phyloP scores from a whole-genome alignment of 2,329 filamentous ascomycete species.

The Aspergillus fijiensis region DNA sequence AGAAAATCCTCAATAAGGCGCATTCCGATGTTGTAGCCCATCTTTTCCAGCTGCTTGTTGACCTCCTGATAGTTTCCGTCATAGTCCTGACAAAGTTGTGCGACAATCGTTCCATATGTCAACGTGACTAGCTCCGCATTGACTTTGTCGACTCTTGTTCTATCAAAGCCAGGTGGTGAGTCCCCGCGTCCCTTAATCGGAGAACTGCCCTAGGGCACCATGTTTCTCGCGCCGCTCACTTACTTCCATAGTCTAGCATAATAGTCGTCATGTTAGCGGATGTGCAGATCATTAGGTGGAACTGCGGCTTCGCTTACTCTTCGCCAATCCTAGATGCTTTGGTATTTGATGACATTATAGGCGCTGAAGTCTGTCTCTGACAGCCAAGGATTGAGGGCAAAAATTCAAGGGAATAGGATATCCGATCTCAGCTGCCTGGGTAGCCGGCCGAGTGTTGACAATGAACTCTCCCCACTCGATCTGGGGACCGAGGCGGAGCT shows the following conservation, averaged over 20 bases:
- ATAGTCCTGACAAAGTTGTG: conserved; percentile 94
- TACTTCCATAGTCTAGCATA: conserved; percentile 82
- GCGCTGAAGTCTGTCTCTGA: not conserved
- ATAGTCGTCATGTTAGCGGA: conserved; percentile 30
- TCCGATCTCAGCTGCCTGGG: not conserved
- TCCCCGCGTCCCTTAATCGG: not conserved
- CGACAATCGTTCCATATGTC: conserved; percentile 96
- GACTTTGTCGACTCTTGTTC: conserved; percentile 94
- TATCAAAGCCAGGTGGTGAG: conserved; percentile 40
- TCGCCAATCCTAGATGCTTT: conserved; percentile 71
- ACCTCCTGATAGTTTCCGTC: conserved; percentile 92
- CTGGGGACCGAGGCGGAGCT: conserved; percentile 19
- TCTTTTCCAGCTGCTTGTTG: conserved; percentile 96
- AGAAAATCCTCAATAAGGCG: conserved; percentile 96
- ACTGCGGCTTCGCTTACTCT: conserved; percentile 58
- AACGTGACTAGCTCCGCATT: conserved; percentile 96
- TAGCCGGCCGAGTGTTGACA: conserved; percentile 3
- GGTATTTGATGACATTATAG: conserved; percentile 56
- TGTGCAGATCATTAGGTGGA: not conserved
- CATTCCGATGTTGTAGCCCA: conserved; percentile 98
- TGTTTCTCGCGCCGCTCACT: conserved; percentile 43
- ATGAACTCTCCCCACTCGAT: conserved; percentile 22
- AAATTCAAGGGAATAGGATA: not conserved
- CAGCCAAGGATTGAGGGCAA: not conserved
- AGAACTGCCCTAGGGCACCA: not conserved